phyloP scores from a whole-genome alignment of 306 rosid genomes.

The Ammopiptanthus mongolicus region DNA sequence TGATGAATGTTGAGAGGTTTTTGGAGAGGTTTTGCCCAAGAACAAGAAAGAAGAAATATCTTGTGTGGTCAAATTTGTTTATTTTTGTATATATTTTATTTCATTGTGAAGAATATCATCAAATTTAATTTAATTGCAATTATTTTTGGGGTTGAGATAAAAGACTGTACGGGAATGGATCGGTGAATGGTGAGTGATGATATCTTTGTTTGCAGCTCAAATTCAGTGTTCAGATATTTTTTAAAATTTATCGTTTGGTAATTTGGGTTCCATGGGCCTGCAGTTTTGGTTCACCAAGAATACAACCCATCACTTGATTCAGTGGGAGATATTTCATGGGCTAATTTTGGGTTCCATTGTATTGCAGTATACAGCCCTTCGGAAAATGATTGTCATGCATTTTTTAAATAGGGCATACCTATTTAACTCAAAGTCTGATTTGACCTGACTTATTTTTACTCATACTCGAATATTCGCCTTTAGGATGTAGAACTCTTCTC shows the following conservation, averaged over 20 bases:
- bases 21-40: slow-evolving; percentile 47
- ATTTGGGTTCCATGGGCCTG: neutral
- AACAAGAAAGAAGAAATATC: neutral
- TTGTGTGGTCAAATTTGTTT: neutral
- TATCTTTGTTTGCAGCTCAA: no score
- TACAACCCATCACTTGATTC: neutral
- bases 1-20: slow-evolving; percentile 31
- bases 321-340: slow-evolving; percentile 48
- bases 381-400: no score
- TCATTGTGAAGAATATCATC: neutral
- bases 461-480: no score
- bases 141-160: neutral
- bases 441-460: no score
- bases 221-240: no score
- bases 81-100: neutral
- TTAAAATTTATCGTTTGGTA: neutral
- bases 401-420: no score
- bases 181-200: no score
- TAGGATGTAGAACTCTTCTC: no score
- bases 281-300: neutral
- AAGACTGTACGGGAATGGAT: no score
- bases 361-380: slow-evolving; percentile 45
- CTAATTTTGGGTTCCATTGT: slow-evolving; percentile 45
- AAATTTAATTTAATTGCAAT: neutral
- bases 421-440: no score